Conservation (phyloP, 75 land plant genomes). For the Picea sitchensis region DNA sequence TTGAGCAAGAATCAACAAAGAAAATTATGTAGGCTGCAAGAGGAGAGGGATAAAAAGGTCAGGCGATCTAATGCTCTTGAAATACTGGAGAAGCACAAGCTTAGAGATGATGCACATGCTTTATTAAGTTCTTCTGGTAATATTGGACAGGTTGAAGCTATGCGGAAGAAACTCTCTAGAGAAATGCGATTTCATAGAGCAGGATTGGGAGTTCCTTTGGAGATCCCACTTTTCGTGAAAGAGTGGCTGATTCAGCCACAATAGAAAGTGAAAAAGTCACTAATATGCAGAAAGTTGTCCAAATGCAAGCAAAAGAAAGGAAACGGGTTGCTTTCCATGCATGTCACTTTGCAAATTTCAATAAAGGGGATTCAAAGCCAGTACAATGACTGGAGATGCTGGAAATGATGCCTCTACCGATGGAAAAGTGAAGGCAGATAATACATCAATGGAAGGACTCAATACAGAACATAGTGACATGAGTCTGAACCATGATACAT, state of each 20-base stretch:
- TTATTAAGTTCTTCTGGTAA: too few relatives aligned
- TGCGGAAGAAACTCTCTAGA: constrained; percentile 62
- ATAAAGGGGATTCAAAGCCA: neutral
- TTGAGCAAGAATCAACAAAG: too few relatives aligned
- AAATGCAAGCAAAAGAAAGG: neutral
- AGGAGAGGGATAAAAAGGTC: too few relatives aligned
- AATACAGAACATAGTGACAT: neutral
- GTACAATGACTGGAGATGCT: neutral
- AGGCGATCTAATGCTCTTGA: too few relatives aligned
- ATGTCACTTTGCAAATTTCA: neutral
- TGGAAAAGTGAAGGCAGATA: neutral
- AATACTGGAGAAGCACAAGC: too few relatives aligned
- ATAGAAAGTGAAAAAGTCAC: neutral
- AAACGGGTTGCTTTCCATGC: neutral
- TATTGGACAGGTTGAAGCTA: too few relatives aligned
- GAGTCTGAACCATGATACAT: neutral
- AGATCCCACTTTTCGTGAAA: constrained; percentile 36
- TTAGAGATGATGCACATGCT: too few relatives aligned
- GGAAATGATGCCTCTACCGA: neutral
- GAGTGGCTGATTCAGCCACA: neutral
- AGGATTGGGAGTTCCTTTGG: constrained; percentile 62
- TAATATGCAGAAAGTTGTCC: neutral
- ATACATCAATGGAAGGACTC: neutral
- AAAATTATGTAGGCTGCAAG: too few relatives aligned
- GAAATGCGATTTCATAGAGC: constrained; percentile 60